These are phyloP conservation scores for Capsella bursapastoris DNA, from an alignment of 345 rosid species.

Conservation along the genomic window DNA sequence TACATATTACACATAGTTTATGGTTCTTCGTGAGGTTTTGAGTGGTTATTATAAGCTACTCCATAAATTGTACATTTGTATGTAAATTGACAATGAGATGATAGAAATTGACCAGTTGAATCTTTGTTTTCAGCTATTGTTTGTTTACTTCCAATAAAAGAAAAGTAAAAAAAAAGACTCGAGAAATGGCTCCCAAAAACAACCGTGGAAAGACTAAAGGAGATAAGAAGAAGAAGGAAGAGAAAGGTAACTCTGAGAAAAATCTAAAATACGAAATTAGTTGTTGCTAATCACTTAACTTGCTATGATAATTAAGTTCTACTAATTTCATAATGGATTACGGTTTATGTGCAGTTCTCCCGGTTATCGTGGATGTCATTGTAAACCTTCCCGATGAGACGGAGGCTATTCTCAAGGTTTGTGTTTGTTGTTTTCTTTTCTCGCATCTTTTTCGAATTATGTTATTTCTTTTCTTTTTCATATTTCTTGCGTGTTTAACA, in stretches of 20 bases:
- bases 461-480: constrained; percentile 6
- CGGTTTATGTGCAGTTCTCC: constrained; percentile 74
- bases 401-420: constrained; percentile 75
- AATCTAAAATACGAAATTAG: too few species aligned
- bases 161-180: constrained; percentile 29
- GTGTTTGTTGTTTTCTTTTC: constrained; percentile 24
- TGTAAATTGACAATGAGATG: constrained; percentile 25
- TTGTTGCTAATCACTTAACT: background rate
- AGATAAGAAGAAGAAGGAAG: constrained; percentile 98
- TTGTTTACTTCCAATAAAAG: constrained; percentile 18
- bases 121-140: constrained; percentile 28
- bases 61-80: background rate
- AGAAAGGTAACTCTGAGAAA: constrained; percentile 70
- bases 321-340: background rate
- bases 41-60: constrained; percentile 1
- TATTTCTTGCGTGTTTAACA: constrained; percentile 42
- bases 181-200: constrained; percentile 94
- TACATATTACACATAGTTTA: background rate
- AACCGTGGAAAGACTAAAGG: constrained; percentile 86
- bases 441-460: constrained; percentile 18
- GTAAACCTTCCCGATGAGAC: constrained; percentile 86
- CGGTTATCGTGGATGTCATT: constrained; percentile 81
- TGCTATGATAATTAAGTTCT: background rate
- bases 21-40: constrained; percentile 23
- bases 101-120: background rate